Evolutionary conservation across 352 stramenopile genomes (phyloP).

Genomic region (Elongisporangium anandrum): DNA sequence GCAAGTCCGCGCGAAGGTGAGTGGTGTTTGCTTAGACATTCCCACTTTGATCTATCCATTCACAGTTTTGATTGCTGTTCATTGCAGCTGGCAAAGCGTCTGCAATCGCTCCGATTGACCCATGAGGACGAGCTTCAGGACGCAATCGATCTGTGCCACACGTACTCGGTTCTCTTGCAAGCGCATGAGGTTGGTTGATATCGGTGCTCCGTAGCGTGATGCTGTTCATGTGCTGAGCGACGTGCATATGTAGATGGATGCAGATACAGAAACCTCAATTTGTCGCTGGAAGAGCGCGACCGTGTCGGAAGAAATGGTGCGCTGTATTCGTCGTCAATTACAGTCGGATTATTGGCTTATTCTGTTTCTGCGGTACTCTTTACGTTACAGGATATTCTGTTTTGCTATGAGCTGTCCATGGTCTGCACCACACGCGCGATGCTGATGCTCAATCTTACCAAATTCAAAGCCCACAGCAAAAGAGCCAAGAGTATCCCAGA

Average conservation of each 20-base stretch:
- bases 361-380: background rate
- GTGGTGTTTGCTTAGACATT: no score
- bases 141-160: constrained; percentile 3
- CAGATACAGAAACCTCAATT: background rate
- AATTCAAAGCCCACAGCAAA: constrained; percentile 5
- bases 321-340: background rate
- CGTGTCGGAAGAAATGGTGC: constrained; percentile 8
- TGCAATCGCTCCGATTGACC: background rate
- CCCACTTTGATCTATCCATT: background rate
- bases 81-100: background rate
- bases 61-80: background rate
- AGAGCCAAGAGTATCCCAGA: constrained; percentile 2
- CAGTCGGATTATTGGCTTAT: background rate
- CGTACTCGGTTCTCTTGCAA: background rate
- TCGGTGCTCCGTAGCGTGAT: background rate
- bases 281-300: constrained; percentile 15
- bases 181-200: background rate
- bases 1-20: background rate
- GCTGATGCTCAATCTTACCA: constrained; percentile 20
- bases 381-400: constrained; percentile 21
- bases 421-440: constrained; percentile 19
- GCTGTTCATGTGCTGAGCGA: background rate
- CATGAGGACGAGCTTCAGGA: background rate
- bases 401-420: constrained; percentile 34
- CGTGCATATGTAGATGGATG: constrained; percentile 8